phyloP scores from a whole-genome alignment of 306 rosid genomes.

The Dryas drummondii region DNA sequence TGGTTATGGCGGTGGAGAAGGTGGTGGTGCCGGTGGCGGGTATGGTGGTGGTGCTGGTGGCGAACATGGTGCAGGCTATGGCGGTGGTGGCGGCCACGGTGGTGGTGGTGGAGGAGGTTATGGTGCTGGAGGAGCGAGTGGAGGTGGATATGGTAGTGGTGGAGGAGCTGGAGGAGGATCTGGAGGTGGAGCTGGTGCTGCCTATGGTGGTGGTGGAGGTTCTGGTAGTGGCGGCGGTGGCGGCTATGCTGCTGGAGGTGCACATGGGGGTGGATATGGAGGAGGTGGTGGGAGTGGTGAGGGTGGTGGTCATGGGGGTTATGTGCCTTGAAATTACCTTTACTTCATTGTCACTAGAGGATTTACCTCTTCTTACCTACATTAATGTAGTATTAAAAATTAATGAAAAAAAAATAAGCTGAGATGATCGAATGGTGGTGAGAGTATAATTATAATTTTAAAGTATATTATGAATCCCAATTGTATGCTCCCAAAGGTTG shows the following conservation, averaged over 20 bases:
- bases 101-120: conserved; percentile 31
- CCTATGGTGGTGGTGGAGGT: conserved; percentile 22
- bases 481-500: conserved; percentile 9
- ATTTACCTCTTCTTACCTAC: conserved; percentile 11
- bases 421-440: too few relatives aligned
- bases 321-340: conserved; percentile 36
- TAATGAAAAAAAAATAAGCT: not conserved
- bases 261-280: conserved; percentile 44
- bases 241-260: conserved; percentile 37
- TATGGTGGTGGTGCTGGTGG: conserved; percentile 23
- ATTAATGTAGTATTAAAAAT: not conserved
- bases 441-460: too few relatives aligned
- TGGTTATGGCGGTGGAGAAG: conserved; percentile 20
- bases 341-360: not conserved
- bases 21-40: conserved; percentile 23
- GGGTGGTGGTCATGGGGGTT: conserved; percentile 46
- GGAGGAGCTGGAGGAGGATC: conserved; percentile 36
- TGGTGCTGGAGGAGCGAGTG: conserved; percentile 40
- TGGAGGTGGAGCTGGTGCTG: conserved; percentile 22
- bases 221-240: conserved; percentile 34
- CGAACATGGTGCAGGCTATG: conserved; percentile 22
- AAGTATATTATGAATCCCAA: not conserved
- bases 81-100: conserved; percentile 23
- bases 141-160: conserved; percentile 41
- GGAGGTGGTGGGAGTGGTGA: conserved; percentile 43